Evolutionary conservation across 2,329 filamentous ascomycete genomes (phyloP).

Genomic region (Clarireedia monteithiana): DNA sequence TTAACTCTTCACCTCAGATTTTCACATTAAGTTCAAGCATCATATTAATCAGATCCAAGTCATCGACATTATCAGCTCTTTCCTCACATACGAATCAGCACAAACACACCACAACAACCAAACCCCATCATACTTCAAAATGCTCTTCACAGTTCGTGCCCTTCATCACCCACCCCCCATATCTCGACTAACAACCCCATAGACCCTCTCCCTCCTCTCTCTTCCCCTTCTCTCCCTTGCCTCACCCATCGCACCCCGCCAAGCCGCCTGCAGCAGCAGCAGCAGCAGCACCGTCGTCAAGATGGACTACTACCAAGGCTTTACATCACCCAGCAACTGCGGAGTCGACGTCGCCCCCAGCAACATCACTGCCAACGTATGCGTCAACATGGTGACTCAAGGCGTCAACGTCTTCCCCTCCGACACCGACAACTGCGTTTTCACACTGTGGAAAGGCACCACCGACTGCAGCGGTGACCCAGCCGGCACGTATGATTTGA

Average conservation of each 20-base stretch:
- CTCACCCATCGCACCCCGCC: neutral
- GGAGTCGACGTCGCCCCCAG: neutral
- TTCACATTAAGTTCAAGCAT: neutral
- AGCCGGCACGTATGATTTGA: neutral
- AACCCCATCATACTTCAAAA: neutral
- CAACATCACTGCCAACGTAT: conserved; percentile 2
- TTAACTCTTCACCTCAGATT: neutral
- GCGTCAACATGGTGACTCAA: neutral
- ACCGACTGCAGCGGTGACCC: neutral
- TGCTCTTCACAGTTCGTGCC: conserved; percentile 5
- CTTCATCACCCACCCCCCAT: neutral
- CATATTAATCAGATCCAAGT: neutral
- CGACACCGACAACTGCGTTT: neutral
- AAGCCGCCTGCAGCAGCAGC: neutral
- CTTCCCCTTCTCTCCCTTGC: conserved; percentile 2
- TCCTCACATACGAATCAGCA: neutral
- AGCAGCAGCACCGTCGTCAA: neutral
- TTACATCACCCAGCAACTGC: neutral
- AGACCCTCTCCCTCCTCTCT: neutral
- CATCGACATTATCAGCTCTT: neutral
- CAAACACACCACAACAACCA: neutral
- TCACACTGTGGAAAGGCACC: neutral
- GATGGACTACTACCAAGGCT: conserved; percentile 6
- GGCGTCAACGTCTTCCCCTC: conserved; percentile 1
- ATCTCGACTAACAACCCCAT: neutral